These are phyloP conservation scores for Kurtzmaniella quercitrusa DNA, from an alignment of 1,139 yeast species.

Conservation along the genomic window DNA sequence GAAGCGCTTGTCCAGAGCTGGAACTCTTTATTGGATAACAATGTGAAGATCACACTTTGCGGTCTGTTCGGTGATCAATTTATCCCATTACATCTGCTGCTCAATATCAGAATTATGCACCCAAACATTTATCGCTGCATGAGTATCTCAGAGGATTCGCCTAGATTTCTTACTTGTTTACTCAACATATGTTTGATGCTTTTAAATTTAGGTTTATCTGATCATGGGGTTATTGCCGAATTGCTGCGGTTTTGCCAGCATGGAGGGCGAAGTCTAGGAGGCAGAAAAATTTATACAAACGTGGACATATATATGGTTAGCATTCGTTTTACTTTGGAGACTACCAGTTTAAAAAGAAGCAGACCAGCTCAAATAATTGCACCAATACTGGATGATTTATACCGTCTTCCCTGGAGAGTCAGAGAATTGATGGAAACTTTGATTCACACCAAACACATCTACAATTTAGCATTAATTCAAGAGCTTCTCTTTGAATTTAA, in stretches of 20 bases:
- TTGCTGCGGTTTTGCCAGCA: constrained; percentile 26
- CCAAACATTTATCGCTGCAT: constrained; percentile 51
- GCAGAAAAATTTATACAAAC: constrained; percentile 22
- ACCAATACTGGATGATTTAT: constrained; percentile 14
- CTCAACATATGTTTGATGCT: constrained; percentile 31
- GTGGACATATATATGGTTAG: constrained; percentile 26
- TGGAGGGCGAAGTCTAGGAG: constrained; percentile 13
- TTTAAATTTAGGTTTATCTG: constrained; percentile 35
- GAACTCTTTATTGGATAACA: constrained; percentile 27
- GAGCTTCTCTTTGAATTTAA: constrained; percentile 30
- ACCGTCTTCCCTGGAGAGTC: constrained; percentile 36
- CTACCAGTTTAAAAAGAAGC: constrained; percentile 25
- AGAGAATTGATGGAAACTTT: constrained; percentile 37
- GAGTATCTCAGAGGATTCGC: constrained; percentile 27
- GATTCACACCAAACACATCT: constrained; percentile 34
- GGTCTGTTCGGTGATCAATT: constrained; percentile 47
- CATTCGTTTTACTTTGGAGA: constrained; percentile 32
- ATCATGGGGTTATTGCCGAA: constrained; percentile 29
- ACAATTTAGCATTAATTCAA: constrained; percentile 22
- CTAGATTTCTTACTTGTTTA: constrained; percentile 27
- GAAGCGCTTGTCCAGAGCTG: constrained; percentile 28
- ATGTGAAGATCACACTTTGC: constrained; percentile 48
- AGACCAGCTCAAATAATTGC: background rate
- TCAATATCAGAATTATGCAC: constrained; percentile 43
- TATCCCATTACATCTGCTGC: constrained; percentile 41